These are phyloP conservation scores for Neophaeococcomyces mojaviensis DNA, from an alignment of 2,329 filamentous ascomycete species.

Conservation along the genomic window DNA sequence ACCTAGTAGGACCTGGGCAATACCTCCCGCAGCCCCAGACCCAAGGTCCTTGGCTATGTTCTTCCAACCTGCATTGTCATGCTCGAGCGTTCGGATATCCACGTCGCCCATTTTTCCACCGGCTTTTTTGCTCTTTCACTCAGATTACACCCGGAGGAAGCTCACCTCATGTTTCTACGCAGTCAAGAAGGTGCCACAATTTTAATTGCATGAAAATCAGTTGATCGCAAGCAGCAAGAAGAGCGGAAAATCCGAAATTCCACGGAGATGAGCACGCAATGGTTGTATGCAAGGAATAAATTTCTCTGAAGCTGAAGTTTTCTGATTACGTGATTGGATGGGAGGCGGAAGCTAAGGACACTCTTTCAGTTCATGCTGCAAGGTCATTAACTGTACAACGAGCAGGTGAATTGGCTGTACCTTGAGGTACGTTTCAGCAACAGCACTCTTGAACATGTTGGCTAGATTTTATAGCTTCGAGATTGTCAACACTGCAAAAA, in stretches of 20 bases:
- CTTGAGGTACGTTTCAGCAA: too few relatives aligned
- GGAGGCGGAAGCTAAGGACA: not conserved
- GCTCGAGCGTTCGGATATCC: conserved; percentile 9
- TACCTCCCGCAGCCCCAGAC: conserved; percentile 79
- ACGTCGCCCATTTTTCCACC: conserved; percentile 1
- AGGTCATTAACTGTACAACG: too few relatives aligned
- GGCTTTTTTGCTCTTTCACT: not conserved
- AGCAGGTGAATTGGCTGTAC: too few relatives aligned
- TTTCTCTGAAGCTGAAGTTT: not conserved
- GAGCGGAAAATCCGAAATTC: not conserved
- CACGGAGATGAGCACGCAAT: not conserved
- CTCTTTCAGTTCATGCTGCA: too few relatives aligned
- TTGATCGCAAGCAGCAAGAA: not conserved
- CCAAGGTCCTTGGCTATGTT: conserved; percentile 82
- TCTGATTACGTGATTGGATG: conserved; percentile 6
- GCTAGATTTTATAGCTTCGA: too few relatives aligned
- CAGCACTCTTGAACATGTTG: too few relatives aligned
- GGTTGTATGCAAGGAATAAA: not conserved
- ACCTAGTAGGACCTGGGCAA: conserved; percentile 93
- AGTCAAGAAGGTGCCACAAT: not conserved
- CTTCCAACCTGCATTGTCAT: conserved; percentile 33
- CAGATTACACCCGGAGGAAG: not conserved
- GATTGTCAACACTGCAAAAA: too few relatives aligned
- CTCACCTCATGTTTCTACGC: not conserved
- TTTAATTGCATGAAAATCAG: not conserved